Conservation (phyloP, 2,329 filamentous ascomycete species). For the Aspergillus neoniger region DNA sequence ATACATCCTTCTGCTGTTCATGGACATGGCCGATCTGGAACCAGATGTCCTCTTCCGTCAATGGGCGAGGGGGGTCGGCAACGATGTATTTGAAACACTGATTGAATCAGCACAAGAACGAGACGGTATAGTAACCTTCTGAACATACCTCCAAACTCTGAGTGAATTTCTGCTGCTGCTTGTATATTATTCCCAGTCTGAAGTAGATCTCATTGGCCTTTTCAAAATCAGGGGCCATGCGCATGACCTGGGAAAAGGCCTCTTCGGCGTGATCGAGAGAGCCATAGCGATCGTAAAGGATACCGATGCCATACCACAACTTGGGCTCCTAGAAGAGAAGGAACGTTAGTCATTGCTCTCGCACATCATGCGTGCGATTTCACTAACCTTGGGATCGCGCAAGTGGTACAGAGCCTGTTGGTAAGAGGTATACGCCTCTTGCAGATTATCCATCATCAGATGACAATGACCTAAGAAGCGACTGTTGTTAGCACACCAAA, state of each 20-base stretch:
- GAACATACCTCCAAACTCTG: slow-evolving; percentile 84
- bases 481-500: slow-evolving; percentile 15
- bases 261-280: slow-evolving; percentile 97
- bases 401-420: slow-evolving; percentile 93
- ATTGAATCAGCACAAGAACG: slow-evolving; percentile 15
- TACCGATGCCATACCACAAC: slow-evolving; percentile 98
- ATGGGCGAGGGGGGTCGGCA: slow-evolving; percentile 81
- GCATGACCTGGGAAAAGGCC: slow-evolving; percentile 98
- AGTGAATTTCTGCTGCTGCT: slow-evolving; percentile 91
- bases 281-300: slow-evolving; percentile 93
- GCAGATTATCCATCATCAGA: slow-evolving; percentile 97
- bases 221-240: slow-evolving; percentile 95
- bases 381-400: slow-evolving; percentile 80
- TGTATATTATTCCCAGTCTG: slow-evolving; percentile 98
- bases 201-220: slow-evolving; percentile 99
- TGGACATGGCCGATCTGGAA: slow-evolving; percentile 99
- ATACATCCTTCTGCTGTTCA: slow-evolving; percentile 96
- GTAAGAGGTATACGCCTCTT: slow-evolving; percentile 95
- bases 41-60: slow-evolving; percentile 98
- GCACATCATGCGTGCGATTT: background rate
- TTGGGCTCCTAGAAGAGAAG: slow-evolving; percentile 72
- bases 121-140: background rate
- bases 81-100: slow-evolving; percentile 99
- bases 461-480: slow-evolving; percentile 79
- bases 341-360: slow-evolving; percentile 12